These are phyloP conservation scores for Diaporthe velutina DNA, from an alignment of 2,329 filamentous ascomycete genomes.

Conservation along the genomic window DNA sequence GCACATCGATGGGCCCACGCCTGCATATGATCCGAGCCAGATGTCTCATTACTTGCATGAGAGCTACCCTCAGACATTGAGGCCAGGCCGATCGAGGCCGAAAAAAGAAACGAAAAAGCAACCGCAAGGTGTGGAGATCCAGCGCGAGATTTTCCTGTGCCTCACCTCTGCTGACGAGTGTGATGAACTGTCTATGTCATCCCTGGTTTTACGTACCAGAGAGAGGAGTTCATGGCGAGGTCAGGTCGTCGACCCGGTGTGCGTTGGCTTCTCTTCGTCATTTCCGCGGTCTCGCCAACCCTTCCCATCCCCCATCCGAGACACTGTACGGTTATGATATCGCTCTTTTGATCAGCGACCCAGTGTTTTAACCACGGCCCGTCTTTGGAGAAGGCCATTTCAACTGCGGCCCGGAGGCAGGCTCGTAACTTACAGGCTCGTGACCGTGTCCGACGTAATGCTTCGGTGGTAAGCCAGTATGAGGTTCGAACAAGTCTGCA, in stretches of 20 bases:
- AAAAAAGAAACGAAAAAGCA: neutral
- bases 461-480: neutral
- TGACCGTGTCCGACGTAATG: neutral
- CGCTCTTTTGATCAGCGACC: neutral
- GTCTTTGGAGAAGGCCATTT: neutral
- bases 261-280: neutral
- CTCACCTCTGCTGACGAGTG: neutral
- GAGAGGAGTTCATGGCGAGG: neutral
- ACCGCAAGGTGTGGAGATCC: neutral
- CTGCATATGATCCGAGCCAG: constrained; percentile 29
- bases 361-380: constrained; percentile 5
- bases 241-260: neutral
- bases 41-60: constrained; percentile 30
- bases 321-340: constrained; percentile 12
- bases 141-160: constrained; percentile 8
- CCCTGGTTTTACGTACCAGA: neutral
- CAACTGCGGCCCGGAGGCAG: neutral
- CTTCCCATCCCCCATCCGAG: constrained; percentile 9
- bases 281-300: constrained; percentile 18
- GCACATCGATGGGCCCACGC: constrained; percentile 16
- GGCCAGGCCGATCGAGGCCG: neutral
- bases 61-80: constrained; percentile 17
- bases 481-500: neutral
- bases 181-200: neutral
- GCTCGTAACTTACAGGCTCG: neutral